Base-by-base conservation (phyloP, 2,329 filamentous ascomycete species). In the Venturia asperata region DNA sequence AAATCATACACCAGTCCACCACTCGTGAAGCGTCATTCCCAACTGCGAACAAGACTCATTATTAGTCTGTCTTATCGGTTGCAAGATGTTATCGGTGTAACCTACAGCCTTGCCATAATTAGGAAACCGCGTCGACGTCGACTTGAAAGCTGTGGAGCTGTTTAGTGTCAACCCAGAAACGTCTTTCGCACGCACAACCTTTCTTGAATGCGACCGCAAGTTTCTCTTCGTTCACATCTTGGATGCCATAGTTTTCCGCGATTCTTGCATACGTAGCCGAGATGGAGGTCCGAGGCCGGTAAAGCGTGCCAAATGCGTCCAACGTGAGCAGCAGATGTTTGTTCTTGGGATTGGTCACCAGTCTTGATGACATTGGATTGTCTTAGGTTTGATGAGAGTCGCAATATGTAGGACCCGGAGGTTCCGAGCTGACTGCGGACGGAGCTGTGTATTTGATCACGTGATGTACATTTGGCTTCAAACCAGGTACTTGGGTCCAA, bases 231-330 rank as follows among this genome's bases (percentile, higher is more conserved):
- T 68, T 74, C 64, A 82, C 76, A 67, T 74, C 72, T 10, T 69
- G 69, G 49, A 86, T 69, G 3, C 84, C 84, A 70, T 82, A 77
- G 63, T 77, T 73, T 21, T 77, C 72, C 0, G 84, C 85, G 2
- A 83, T 76, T 24, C 78, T 73, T 45, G 74, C 78, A 71, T 88
- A 88, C 68, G 86, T 82, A 63, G 76, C 71, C 5, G 78, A 75
- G 9, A 87, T 79, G 0, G 82, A 75, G 11, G 70, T 69, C 61
- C 76, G 80, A 0, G 85, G 84, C 13, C 73, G 75, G 73, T 86
- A 87, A 2, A 88, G 75, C 0, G 85, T 88, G n/a, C 83, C 84
- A 68, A 87, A 87, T 5, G 85, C 85, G 71, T 88, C 85, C 64
- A 88, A 83, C 67, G 83, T 85, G 1, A 87, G 72, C 0, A 87